A percentile compares a stretch with the other conserved stretches of the same genome.
phyloP scores from a whole-genome alignment of 768 basidiomycete species.

The Mycena polygramma region DNA sequence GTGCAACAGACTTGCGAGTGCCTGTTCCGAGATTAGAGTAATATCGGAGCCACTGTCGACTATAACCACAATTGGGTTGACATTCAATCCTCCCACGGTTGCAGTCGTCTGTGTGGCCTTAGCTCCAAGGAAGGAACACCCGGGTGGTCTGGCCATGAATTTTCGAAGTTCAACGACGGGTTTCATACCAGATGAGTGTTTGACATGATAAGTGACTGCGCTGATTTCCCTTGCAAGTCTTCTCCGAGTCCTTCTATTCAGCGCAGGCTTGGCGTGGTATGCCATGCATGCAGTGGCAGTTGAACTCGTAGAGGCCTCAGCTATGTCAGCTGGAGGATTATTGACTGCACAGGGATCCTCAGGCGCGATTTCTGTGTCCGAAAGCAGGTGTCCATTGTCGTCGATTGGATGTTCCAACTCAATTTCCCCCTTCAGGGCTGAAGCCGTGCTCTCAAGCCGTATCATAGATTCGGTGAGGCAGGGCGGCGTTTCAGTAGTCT shows the following conservation, averaged over 20 bases:
- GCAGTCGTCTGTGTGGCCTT: not conserved
- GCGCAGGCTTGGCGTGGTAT: slow-evolving; percentile 1
- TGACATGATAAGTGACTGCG: not conserved
- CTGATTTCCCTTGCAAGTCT: not conserved
- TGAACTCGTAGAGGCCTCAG: no score
- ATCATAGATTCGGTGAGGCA: no score
- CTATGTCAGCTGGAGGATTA: no score
- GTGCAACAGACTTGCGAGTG: not conserved
- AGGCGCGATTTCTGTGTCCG: no score
- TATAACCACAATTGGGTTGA: not conserved
- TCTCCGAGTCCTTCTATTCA: not conserved
- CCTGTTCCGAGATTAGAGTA: slow-evolving; percentile 35
- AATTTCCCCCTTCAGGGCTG: no score
- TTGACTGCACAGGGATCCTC: no score
- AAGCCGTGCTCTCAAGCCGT: no score
- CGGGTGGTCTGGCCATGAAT: slow-evolving; percentile 10
- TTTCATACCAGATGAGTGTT: not conserved
- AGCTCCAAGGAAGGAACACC: not conserved
- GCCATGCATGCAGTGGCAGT: no score
- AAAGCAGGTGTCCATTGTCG: no score
- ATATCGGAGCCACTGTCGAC: not conserved
- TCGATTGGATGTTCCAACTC: no score
- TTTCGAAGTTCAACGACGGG: not conserved
- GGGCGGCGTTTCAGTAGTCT: no score
- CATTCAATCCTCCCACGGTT: not conserved